These are phyloP conservation scores for Boletellus deceptivus DNA, from an alignment of 1,284 basidiomycete species.

Conservation along the genomic window DNA sequence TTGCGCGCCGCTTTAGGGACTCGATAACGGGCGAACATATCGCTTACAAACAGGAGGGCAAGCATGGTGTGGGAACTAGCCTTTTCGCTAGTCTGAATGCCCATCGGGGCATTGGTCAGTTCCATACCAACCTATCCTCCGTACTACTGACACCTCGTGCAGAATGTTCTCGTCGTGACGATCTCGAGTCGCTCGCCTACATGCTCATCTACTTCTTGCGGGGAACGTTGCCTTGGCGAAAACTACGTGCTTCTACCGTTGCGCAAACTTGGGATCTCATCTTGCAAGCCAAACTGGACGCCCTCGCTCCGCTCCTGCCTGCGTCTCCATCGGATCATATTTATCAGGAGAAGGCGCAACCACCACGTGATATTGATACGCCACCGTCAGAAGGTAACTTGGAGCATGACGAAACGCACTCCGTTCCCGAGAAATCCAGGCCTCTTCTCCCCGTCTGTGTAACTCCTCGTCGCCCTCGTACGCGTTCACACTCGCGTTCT, in stretches of 20 bases:
- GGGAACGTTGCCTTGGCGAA: conserved; percentile 88
- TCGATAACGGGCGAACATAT: conserved; percentile 85
- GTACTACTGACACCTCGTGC: conserved; percentile 6
- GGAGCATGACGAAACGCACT: conserved; percentile 12
- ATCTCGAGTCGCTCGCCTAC: conserved; percentile 90
- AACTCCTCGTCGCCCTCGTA: conserved; percentile 15
- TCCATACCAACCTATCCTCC: neutral
- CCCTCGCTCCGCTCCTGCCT: conserved; percentile 26
- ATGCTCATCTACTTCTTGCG: conserved; percentile 93
- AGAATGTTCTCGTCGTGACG: conserved; percentile 88
- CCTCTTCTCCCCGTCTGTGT: conserved; percentile 8
- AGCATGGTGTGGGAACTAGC: conserved; percentile 88
- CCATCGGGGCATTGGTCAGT: conserved; percentile 82
- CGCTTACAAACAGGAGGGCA: conserved; percentile 86
- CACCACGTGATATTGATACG: conserved; percentile 4
- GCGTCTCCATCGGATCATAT: conserved; percentile 20
- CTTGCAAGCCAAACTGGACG: conserved; percentile 63
- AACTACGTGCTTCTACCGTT: conserved; percentile 73
- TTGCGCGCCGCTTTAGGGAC: conserved; percentile 95
- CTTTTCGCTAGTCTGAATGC: conserved; percentile 96
- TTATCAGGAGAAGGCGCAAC: conserved; percentile 11
- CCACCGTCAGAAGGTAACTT: conserved; percentile 6
- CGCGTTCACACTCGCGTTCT: no score
- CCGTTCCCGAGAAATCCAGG: conserved; percentile 18
- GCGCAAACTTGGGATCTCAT: conserved; percentile 80